Evolutionary conservation across 2,329 filamentous ascomycete genomes (phyloP).

Genomic region (Exophiala dermatitidis): DNA sequence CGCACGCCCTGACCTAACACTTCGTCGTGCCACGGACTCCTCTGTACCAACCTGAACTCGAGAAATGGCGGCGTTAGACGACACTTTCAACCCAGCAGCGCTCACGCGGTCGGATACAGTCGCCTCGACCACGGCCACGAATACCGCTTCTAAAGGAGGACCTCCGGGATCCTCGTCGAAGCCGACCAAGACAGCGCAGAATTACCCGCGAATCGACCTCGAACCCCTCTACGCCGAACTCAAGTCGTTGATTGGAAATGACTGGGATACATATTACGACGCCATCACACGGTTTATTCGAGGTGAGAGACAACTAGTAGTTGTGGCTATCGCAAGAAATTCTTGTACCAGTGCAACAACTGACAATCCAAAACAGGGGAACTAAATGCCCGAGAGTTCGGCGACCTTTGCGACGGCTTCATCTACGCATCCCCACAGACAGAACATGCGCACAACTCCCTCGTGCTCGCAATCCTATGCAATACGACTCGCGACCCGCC

Average conservation of each 20-base stretch:
- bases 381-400: slow-evolving; percentile 56
- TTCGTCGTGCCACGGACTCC: not conserved
- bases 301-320: slow-evolving; percentile 36
- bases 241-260: slow-evolving; percentile 52
- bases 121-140: slow-evolving; percentile 8
- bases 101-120: slow-evolving; percentile 28
- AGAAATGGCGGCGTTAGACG: slow-evolving; percentile 26
- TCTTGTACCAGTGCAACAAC: not conserved
- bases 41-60: not conserved
- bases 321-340: not conserved
- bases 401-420: slow-evolving; percentile 49
- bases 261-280: slow-evolving; percentile 56
- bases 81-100: slow-evolving; percentile 31
- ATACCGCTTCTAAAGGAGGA: slow-evolving; percentile 8
- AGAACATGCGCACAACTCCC: slow-evolving; percentile 56
- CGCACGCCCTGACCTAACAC: slow-evolving; percentile 2
- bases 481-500: slow-evolving; percentile 55
- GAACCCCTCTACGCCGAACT: slow-evolving; percentile 57
- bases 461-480: slow-evolving; percentile 52
- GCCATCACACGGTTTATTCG: slow-evolving; percentile 51
- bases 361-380: slow-evolving; percentile 39
- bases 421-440: slow-evolving; percentile 47
- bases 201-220: slow-evolving; percentile 55
- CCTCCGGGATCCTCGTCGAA: slow-evolving; percentile 33
- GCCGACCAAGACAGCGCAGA: slow-evolving; percentile 44